Evolutionary conservation across 129 eudicot species (phyloP).

Genomic region (Artemisia tridentata): DNA sequence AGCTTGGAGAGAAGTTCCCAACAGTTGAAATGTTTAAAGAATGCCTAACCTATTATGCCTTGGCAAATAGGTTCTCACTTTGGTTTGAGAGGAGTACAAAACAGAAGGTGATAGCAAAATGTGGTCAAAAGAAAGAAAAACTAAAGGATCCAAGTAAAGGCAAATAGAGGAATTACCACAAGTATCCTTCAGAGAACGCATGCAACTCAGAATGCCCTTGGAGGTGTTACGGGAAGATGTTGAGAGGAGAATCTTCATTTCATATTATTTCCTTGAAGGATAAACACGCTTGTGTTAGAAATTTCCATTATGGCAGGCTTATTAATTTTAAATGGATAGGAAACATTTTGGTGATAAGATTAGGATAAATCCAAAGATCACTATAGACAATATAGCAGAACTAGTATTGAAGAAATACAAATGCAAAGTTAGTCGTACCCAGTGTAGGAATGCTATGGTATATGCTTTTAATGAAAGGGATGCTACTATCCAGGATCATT

Average conservation of each 20-base stretch:
- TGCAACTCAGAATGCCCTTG: not conserved
- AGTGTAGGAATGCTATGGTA: not conserved
- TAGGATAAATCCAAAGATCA: not conserved
- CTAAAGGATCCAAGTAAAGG: not conserved
- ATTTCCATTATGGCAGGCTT: not conserved
- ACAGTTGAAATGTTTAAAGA: not conserved
- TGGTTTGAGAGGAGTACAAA: not conserved
- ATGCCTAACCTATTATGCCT: not conserved
- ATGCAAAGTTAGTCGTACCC: not conserved
- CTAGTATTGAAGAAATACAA: not conserved
- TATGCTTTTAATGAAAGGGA: not conserved
- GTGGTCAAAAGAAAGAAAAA: not conserved
- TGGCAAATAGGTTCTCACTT: not conserved
- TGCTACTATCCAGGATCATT: not conserved
- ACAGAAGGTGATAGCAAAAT: not conserved
- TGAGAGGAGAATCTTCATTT: not conserved
- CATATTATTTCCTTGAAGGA: not conserved
- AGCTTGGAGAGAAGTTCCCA: not conserved
- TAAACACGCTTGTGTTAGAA: not conserved
- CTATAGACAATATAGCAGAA: not conserved
- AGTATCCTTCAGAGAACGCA: not conserved
- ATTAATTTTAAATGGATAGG: not conserved
- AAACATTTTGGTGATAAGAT: not conserved
- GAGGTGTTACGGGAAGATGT: not conserved
- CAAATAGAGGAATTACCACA: not conserved